Conservation (phyloP, 352 stramenopile species). For the Globisporangium okanoganense region DNA sequence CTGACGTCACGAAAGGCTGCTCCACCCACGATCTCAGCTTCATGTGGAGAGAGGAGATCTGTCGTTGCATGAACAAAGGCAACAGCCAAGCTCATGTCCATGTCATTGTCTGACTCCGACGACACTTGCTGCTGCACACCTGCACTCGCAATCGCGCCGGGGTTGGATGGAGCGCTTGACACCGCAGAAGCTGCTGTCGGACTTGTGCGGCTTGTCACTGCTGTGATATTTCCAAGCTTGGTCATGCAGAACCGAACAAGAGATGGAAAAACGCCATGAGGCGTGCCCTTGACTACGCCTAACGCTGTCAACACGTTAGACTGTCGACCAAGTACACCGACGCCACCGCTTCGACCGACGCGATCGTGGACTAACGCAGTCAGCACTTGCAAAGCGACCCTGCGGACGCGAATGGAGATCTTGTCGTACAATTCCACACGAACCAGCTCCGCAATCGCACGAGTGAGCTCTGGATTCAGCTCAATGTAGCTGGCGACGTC, state of each 20-base stretch:
- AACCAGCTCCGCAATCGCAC: constrained; percentile 68
- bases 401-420: constrained; percentile 51
- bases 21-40: constrained; percentile 53
- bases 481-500: constrained; percentile 81
- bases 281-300: constrained; percentile 72
- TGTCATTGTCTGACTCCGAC: constrained; percentile 59
- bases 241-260: constrained; percentile 78
- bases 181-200: constrained; percentile 9
- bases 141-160: not conserved
- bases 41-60: constrained; percentile 58
- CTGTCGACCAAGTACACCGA: constrained; percentile 70
- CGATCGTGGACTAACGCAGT: constrained; percentile 79
- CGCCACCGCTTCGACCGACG: constrained; percentile 49
- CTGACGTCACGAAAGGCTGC: constrained; percentile 48
- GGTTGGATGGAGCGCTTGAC: not conserved
- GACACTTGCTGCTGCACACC: not conserved
- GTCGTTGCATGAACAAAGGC: constrained; percentile 87
- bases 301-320: constrained; percentile 76
- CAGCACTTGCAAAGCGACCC: constrained; percentile 66
- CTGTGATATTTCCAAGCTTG: constrained; percentile 45
- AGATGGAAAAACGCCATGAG: constrained; percentile 77
- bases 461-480: constrained; percentile 69
- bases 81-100: constrained; percentile 87
- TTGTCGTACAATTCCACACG: constrained; percentile 64
- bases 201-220: constrained; percentile 2